Percentiles rank a stretch among this genome's conserved stretches.
Evolutionary conservation across 257 asterid species (phyloP).

Genomic region (Solanum bulbocastanum): DNA sequence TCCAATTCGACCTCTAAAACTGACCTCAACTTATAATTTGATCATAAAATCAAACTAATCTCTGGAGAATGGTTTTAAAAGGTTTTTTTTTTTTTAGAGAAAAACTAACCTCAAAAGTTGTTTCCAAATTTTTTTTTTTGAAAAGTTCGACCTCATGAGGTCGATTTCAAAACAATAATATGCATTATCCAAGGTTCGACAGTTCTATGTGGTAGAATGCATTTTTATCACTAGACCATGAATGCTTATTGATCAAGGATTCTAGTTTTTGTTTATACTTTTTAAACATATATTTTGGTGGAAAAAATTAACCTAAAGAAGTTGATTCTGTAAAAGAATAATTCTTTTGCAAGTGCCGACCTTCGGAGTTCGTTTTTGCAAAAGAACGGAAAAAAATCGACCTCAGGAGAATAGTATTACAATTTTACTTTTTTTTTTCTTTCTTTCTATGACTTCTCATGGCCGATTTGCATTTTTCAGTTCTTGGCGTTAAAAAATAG

Average conservation of each 20-base stretch:
- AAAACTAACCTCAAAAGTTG: background rate
- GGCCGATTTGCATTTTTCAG: background rate
- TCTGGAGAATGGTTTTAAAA: background rate
- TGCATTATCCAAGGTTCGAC: background rate
- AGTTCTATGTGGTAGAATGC: background rate
- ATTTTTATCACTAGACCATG: background rate
- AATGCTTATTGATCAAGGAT: background rate
- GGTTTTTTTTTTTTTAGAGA: background rate
- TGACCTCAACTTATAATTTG: background rate
- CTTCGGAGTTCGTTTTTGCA: background rate
- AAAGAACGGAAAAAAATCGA: background rate
- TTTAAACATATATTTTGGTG: background rate
- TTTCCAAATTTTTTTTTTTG: accelerated
- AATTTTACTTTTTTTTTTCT: too few relatives aligned
- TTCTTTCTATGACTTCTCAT: background rate
- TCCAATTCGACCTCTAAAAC: background rate
- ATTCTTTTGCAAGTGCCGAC: background rate
- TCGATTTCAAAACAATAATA: background rate
- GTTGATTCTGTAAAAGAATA: background rate
- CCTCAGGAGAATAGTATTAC: background rate
- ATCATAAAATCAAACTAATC: background rate
- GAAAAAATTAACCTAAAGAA: background rate
- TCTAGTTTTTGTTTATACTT: background rate
- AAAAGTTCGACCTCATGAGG: background rate
- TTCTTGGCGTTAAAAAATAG: background rate